Base-by-base conservation (phyloP, 2,329 filamentous ascomycete species). In the Hymenoscyphus scutula region DNA sequence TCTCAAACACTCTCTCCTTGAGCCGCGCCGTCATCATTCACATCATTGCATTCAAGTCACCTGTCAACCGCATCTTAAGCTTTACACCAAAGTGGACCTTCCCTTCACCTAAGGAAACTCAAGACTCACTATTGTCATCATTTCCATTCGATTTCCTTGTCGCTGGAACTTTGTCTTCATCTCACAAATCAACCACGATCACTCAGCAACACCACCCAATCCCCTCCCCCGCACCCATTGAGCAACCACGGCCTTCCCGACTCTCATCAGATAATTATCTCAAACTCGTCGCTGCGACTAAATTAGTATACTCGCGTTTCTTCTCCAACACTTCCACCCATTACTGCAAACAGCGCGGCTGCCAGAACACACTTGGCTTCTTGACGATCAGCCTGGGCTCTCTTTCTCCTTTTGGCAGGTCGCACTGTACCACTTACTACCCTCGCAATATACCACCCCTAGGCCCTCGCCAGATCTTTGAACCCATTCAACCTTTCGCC, bases 361-460 rank as follows among this genome's bases (percentile, higher is more conserved):
- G 45, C 19, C 23, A 23, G n/a, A 19, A 54, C 23, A 54, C 23
- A 48, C 38, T 29, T 58, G 25, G 45, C 27, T 32, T 48, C 25
- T 27, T 37, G 23, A 29, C 23, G 25, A 48, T 57, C 63, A 60
- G 48, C 64, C 65, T 65, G 60, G 61, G 59, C 51, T 61, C 19
- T 19, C 25, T 63, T 61, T 65, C 61, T 66, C 53, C 32, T 45
- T 66, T 62, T 56, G 65, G 65, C 67, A 68, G 66, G 67, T 70
- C 62, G 62, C 62, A 69, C 67, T 53, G 37, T 64, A 64, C 48
- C 59, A 65, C 63, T 41, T 62, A 59, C 59, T 25, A 55, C 61
- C 56, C 59, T 65, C 65, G 62, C 67, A 41, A 61, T 60, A 57
- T 59, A 57, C 53, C 57, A 56, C 51, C 19, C 45, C 45, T 25